Conservation (phyloP, 192 early-diverging fungal species). For the Thamnidium elegans region DNA sequence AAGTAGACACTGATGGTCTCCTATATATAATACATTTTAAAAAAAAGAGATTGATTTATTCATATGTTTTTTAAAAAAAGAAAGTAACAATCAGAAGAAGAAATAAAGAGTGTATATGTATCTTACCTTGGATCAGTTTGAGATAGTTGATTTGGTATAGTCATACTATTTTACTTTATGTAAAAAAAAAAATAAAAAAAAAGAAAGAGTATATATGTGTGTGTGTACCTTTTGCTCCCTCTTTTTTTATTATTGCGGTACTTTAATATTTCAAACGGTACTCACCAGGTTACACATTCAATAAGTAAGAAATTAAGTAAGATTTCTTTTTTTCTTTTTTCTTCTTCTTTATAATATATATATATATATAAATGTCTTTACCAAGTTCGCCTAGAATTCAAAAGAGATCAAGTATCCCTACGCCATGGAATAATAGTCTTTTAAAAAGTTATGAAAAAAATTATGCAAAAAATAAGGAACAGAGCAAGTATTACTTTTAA, state of each 20-base stretch:
- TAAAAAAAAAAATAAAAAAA: slow-evolving; percentile 1
- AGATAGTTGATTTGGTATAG: slow-evolving; percentile 7
- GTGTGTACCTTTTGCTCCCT: not conserved
- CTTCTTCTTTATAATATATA: not conserved
- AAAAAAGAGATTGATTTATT: not conserved
- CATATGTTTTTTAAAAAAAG: too few species aligned
- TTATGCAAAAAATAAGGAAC: slow-evolving; percentile 12
- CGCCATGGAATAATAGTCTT: slow-evolving; percentile 27
- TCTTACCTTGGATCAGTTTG: not conserved
- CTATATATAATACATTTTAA: not conserved
- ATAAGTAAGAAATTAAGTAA: too few species aligned
- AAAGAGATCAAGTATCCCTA: not conserved
- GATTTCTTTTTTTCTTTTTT: not conserved
- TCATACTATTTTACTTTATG: not conserved
- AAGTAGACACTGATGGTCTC: not conserved
- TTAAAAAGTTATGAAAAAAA: slow-evolving; percentile 34
- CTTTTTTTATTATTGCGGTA: too few species aligned
- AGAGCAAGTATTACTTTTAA: not conserved
- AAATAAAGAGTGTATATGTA: too few species aligned
- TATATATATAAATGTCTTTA: not conserved
- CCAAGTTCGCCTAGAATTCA: not conserved
- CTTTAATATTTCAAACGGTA: too few species aligned
- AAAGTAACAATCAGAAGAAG: too few species aligned
- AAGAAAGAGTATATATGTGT: not conserved
- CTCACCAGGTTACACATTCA: too few species aligned